Evolutionary conservation across 83 land plant species (phyloP), one percentile per base, ranked within the genome.

Genomic region (Picea abies): DNA sequence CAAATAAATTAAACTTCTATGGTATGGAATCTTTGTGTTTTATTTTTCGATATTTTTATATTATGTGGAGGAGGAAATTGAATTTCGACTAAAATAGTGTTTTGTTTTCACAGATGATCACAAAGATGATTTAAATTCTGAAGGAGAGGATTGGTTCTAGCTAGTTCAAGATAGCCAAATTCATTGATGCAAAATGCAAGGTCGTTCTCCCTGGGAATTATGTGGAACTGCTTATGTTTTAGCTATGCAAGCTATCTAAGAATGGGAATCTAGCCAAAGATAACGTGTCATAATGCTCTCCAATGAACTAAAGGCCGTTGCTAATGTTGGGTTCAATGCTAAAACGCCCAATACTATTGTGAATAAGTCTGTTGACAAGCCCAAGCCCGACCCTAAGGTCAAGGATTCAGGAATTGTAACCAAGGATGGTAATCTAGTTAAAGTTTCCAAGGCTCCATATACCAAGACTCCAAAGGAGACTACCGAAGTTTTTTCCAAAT

Each of bases 141-240:
- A 92, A 93, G 89, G 99, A 96, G 83, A 84, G 88, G 23, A 91
- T 87, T 1, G 99, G 99, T n/a, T 95, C 98, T 60, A 96, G 99
- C 83, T 92, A 87, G 89, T 82, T 86, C 70, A 94, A 93, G 41
- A 94, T 96, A 23, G 82, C 85, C 22, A 96, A 95, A 82, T 88
- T 82, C 64, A 88, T 96, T 20, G 99, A 92, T 65, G 98, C 88
- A 66, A 93, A 95, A 85, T 88, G 92, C 75, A 88, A 89, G 86
- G 37, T 80, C 0, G 76, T 84, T 6, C 86, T 95, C 23, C 92
- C 95, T 4, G 44, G 91, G 5, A 92, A 92, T 79, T 96, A 92
- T 84, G 86, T 63, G 87, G 95, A 93, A 92, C 82, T 90, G 4
- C 80, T 96, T 47, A 60, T 90, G 20, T 3, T 87, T 41, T 92